These are phyloP conservation scores for Hamigera avellanea DNA, from an alignment of 495 filamentous ascomycete genomes.

Conservation along the genomic window DNA sequence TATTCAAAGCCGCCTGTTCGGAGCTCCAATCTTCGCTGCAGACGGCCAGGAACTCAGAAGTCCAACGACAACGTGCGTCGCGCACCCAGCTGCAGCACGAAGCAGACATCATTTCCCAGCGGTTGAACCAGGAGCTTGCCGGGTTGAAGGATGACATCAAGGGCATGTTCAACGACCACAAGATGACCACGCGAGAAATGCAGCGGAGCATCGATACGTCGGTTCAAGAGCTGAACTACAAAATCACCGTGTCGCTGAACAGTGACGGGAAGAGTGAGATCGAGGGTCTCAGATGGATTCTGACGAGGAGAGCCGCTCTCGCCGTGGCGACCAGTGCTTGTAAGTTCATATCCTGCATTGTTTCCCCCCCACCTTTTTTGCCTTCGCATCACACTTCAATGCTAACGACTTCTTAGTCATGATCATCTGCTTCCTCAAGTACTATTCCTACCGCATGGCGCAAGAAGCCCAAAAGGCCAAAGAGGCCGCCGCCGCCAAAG, in stretches of 20 bases:
- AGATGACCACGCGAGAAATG: conserved; percentile 80
- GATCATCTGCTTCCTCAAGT: conserved; percentile 36
- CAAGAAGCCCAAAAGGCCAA: conserved; percentile 19
- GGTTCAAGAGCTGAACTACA: conserved; percentile 89
- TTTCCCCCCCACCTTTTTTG: not conserved
- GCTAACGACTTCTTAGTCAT: conserved; percentile 24
- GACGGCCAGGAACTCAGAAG: conserved; percentile 33
- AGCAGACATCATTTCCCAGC: conserved; percentile 79
- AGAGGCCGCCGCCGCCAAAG: conserved; percentile 17
- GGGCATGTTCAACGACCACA: conserved; percentile 91
- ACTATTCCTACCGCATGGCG: conserved; percentile 25
- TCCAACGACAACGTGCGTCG: conserved; percentile 65
- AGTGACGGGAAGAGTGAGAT: conserved; percentile 84
- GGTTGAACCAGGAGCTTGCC: conserved; percentile 65
- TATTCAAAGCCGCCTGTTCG: conserved; percentile 88
- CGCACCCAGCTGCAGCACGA: conserved; percentile 81
- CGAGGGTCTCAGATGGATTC: conserved; percentile 80
- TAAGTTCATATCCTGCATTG: conserved; percentile 17
- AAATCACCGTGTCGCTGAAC: conserved; percentile 76
- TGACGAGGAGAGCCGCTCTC: conserved; percentile 75
- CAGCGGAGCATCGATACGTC: conserved; percentile 69
- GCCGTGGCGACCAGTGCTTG: conserved; percentile 48
- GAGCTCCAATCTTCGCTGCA: conserved; percentile 79
- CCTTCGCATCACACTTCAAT: conserved; percentile 5
- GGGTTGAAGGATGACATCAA: conserved; percentile 81